phyloP scores from a whole-genome alignment of 345 rosid genomes.

The Gossypium ekmanianum region DNA sequence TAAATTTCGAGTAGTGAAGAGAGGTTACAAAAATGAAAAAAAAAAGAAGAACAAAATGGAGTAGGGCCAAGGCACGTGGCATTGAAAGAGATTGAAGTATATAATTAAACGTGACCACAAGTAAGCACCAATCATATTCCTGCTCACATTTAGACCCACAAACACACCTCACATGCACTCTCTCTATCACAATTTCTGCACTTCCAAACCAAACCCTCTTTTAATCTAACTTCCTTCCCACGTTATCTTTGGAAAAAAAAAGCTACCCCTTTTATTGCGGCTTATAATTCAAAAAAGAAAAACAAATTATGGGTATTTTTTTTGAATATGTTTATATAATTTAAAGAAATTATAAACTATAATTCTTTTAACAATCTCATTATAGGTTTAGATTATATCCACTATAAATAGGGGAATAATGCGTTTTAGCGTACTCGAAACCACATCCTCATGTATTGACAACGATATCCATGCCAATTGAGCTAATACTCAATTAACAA shows the following conservation, averaged over 20 bases:
- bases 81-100: neutral
- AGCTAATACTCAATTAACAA: too few species aligned
- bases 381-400: too few species aligned
- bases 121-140: neutral
- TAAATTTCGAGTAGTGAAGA: neutral
- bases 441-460: fast-evolving
- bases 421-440: fast-evolving
- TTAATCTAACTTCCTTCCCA: neutral
- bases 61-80: neutral
- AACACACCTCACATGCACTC: neutral
- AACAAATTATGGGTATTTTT: too few species aligned
- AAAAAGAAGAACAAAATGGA: neutral
- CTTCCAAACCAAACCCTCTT: neutral
- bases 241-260: neutral
- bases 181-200: neutral
- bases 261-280: neutral
- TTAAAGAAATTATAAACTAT: too few species aligned
- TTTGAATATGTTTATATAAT: too few species aligned
- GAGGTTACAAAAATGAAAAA: neutral
- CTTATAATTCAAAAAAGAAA: neutral
- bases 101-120: neutral
- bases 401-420: too few species aligned
- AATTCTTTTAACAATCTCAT: too few species aligned
- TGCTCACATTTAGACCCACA: neutral
- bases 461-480: too few species aligned